These are phyloP conservation scores for Aspergillus clavatus DNA, from an alignment of 2,329 filamentous ascomycete genomes.

Conservation along the genomic window DNA sequence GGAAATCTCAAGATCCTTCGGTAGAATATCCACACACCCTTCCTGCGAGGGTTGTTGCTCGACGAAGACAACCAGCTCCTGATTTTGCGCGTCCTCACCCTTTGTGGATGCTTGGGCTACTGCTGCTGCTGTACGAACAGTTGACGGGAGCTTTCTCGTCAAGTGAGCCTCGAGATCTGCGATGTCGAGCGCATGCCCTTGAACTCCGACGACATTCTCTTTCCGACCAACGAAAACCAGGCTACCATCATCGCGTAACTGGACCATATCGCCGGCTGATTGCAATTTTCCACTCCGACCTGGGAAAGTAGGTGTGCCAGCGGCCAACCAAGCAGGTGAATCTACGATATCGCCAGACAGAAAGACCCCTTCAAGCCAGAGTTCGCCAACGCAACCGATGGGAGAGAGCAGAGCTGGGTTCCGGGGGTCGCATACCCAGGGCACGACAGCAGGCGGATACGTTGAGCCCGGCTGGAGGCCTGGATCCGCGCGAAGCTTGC, in stretches of 20 bases:
- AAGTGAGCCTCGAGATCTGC: slow-evolving; percentile 40
- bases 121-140: slow-evolving; percentile 25
- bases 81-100: too few relatives aligned
- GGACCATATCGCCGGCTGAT: slow-evolving; percentile 31
- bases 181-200: slow-evolving; percentile 40
- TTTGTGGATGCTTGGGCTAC: slow-evolving; percentile 20
- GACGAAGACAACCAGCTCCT: slow-evolving; percentile 29
- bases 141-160: slow-evolving; percentile 30
- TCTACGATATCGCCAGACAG: slow-evolving; percentile 22
- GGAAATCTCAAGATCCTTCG: slow-evolving; percentile 20
- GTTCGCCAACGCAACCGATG: slow-evolving; percentile 37
- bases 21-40: slow-evolving; percentile 24
- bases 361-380: slow-evolving; percentile 40
- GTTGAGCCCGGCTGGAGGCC: slow-evolving; percentile 19
- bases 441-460: slow-evolving; percentile 32
- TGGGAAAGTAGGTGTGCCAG: slow-evolving; percentile 27
- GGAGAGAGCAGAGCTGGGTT: slow-evolving; percentile 37
- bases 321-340: slow-evolving; percentile 23
- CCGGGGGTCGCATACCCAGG: slow-evolving; percentile 27
- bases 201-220: slow-evolving; percentile 27
- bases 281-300: slow-evolving; percentile 31
- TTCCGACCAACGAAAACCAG: slow-evolving; percentile 32
- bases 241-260: slow-evolving; percentile 24
- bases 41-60: slow-evolving; percentile 26
- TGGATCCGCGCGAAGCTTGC: slow-evolving; percentile 18